Base-by-base conservation (phyloP, 352 stramenopile genomes). In the Pythium angustatum region DNA sequence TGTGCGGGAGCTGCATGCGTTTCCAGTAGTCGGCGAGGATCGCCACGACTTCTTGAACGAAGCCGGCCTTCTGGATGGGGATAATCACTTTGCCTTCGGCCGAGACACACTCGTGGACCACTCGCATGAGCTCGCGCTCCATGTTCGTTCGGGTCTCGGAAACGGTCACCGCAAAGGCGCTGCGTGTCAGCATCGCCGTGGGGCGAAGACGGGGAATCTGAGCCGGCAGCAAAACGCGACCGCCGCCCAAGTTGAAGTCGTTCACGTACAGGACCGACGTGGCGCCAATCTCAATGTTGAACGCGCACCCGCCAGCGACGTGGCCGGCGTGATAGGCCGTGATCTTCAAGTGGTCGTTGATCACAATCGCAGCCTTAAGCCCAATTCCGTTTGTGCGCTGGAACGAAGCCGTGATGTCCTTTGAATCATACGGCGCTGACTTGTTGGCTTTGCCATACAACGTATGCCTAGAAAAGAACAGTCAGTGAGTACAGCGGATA, bases 41-140 rank as follows among this genome's bases (percentile, higher is more conserved):
- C 27, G 81, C 78, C 28, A 85, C 54, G 26, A 96, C 57, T 54
- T 96, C 87, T 47, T 96, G 85, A 48, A 94, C 82, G 52, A 94
- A 96, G 2, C 87, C 87, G 14, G 88, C 66, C 10, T 75, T 77
- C 55, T 91, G 87, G 11, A 96, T 73, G 0, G 87, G 87, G 27
- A 96, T 87, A 22, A 96, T 79, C 17, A 96, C 87, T 79, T 96
- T 96, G 30, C 87, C 87, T 14, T 79, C 74, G 3, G 83, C 75
- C n/a, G 64, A 67, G 43, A 96, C 71, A 47, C 84, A 91, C 64
- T 96, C 87, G 38, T 89, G 62, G 47, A 96, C 70, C 19, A 87
- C 85, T 26, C 88, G 88, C 52, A 90, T 76, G 2, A 96, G 75
- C 38, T 96, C 87, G 15, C 83, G 81, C 49, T 94, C 87, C 76